These are phyloP conservation scores for Crepidotus variabilis DNA, from an alignment of 768 basidiomycete species.

Conservation along the genomic window DNA sequence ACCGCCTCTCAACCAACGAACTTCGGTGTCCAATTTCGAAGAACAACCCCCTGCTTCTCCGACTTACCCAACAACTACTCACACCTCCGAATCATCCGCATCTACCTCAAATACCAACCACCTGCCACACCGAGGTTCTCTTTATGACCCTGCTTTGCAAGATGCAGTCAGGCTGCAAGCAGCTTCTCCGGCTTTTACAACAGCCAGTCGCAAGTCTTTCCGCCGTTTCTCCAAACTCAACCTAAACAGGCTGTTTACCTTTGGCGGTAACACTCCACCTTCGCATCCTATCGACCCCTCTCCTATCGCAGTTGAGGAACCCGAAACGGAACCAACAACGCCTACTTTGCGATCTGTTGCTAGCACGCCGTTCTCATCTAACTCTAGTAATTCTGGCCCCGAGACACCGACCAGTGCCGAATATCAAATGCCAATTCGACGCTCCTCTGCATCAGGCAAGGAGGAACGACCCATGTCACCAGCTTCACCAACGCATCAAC, in stretches of 20 bases:
- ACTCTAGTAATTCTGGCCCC: conserved; percentile 21
- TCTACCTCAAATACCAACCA: conserved; percentile 4
- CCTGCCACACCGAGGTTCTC: not conserved
- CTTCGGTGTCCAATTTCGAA: conserved; percentile 25
- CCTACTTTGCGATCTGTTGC: conserved; percentile 19
- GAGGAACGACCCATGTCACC: not conserved
- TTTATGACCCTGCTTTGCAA: not conserved
- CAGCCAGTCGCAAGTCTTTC: conserved; percentile 22
- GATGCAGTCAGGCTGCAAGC: conserved; percentile 19
- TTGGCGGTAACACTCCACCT: conserved; percentile 18
- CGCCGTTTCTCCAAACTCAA: conserved; percentile 36
- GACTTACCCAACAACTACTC: conserved; percentile 12
- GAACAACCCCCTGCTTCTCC: conserved; percentile 21
- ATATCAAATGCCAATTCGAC: conserved; percentile 15
- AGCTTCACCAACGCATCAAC: not conserved
- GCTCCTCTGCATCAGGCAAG: conserved; percentile 4
- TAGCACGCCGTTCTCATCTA: conserved; percentile 15
- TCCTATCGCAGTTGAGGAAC: conserved; percentile 10
- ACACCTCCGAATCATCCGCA: conserved; percentile 11
- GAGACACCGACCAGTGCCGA: conserved; percentile 32
- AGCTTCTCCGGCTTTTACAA: conserved; percentile 31
- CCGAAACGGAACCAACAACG: conserved; percentile 16
- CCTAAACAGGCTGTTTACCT: conserved; percentile 36
- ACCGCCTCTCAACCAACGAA: conserved; percentile 18
- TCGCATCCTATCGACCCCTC: conserved; percentile 2